Evolutionary conservation across 306 rosid species (phyloP).

Genomic region (Betula pendula): DNA sequence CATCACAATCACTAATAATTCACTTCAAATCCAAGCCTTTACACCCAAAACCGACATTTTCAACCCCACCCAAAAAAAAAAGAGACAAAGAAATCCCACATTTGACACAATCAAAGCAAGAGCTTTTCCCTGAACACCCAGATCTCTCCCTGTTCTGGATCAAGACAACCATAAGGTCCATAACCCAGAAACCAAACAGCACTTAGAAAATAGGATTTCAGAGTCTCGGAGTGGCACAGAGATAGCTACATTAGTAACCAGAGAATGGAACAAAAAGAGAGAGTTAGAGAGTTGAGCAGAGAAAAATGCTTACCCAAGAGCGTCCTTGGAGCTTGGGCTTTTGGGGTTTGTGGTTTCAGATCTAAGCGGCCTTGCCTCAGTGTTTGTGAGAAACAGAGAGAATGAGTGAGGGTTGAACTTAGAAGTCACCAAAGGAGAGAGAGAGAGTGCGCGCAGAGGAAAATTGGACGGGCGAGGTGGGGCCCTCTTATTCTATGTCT

Average conservation of each 20-base stretch:
- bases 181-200: neutral
- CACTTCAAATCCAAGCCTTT: constrained; percentile 16
- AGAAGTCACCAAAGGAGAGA: neutral
- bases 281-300: neutral
- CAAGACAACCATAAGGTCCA: neutral
- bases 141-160: constrained; percentile 26
- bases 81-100: constrained; percentile 15
- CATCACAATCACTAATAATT: constrained; percentile 15
- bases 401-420: neutral
- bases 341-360: constrained; percentile 34
- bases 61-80: neutral
- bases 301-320: constrained; percentile 35
- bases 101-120: neutral
- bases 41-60: constrained; percentile 8
- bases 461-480: constrained; percentile 10
- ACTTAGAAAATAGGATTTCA: neutral
- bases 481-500: constrained; percentile 7
- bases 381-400: constrained; percentile 8
- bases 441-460: neutral
- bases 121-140: neutral
- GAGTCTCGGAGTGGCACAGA: neutral
- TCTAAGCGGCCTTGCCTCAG: constrained; percentile 32
- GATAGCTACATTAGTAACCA: neutral
- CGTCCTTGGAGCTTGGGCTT: constrained; percentile 16
- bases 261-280: neutral